Base-by-base conservation (phyloP, 225 moss, liverwort and hornwort genomes). In the Marchantia paleacea region DNA sequence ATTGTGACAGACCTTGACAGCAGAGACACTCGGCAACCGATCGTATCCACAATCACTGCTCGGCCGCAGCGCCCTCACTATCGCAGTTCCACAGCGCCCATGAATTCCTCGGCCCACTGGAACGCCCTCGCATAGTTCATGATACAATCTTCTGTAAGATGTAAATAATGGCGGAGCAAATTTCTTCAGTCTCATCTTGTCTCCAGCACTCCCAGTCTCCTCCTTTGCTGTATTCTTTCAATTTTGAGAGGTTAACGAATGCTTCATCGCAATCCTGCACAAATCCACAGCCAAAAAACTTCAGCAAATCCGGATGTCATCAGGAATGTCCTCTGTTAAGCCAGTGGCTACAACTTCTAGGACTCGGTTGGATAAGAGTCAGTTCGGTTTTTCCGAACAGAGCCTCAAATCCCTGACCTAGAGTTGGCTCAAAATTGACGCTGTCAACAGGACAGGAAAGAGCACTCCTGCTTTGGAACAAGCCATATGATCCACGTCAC, bases 231-330 rank as follows among this genome's bases (percentile, higher is more conserved):
- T 19, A n/a, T 51, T 72, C 8, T 51, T 52, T 52, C 72, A 52
- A 8, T 52, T 50, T 4, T 3, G 3, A 39, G 57, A 57, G 19
- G 57, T 57, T 12, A 57, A 13, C 13, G 14, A 57, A 19, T 72
- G 15, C 48, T 51, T 24, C 19, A 51, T 47, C 51, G 72, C 72
- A 72, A 52, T 51, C 12, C 72, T 72, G 72, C 69, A 72, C 72
- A 72, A 24, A 19, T 0, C n/a, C 72, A 52, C 49, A 10, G 7
- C n/a, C 15, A 67, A 26, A 67, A 25, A 24, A 10, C 19, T 61
- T 61, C 18, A 61, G 61, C 61, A 61, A 22, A 18, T 61, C n/a
- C 61, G 7, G n/a, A n/a, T 61, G 19, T 61, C 61, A 22, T 61
- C 6, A 18, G n/a, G 19, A 2, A 61, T 18, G 19, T 61, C 19